Conservation (phyloP, 2,329 filamentous ascomycete genomes). For the Macrophomina phaseolina region DNA sequence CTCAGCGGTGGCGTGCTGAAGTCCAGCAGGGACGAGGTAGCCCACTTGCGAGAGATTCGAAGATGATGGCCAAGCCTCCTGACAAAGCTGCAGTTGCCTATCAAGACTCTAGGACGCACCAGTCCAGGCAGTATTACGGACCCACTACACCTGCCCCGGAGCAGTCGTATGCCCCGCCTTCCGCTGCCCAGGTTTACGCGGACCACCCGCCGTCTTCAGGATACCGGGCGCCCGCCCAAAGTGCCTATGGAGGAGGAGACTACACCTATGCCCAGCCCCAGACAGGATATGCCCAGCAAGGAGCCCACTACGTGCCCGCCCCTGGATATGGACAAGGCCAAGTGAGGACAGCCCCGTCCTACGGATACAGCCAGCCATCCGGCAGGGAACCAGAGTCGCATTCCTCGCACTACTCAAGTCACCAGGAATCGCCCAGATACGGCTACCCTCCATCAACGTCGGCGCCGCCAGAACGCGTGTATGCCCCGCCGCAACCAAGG, state of each 20-base stretch:
- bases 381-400: conserved; percentile 33
- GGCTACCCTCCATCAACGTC: conserved; percentile 33
- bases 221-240: conserved; percentile 31
- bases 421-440: conserved; percentile 29
- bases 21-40: conserved; percentile 52
- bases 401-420: conserved; percentile 17
- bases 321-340: conserved; percentile 35
- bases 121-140: conserved; percentile 50
- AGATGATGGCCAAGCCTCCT: conserved; percentile 53
- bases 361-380: conserved; percentile 38
- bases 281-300: conserved; percentile 43
- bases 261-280: conserved; percentile 40
- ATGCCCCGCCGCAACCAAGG: conserved; percentile 38
- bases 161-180: conserved; percentile 30
- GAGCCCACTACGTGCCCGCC: conserved; percentile 36
- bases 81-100: conserved; percentile 52
- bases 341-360: conserved; percentile 28
- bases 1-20: conserved; percentile 51
- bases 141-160: conserved; percentile 32
- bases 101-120: conserved; percentile 51
- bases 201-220: conserved; percentile 42
- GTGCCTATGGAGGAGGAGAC: conserved; percentile 30
- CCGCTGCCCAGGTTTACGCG: conserved; percentile 35
- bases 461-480: conserved; percentile 29
- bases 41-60: conserved; percentile 46